Base-by-base conservation (phyloP, 2,329 filamentous ascomycete genomes). In the Shiraia sp. region DNA sequence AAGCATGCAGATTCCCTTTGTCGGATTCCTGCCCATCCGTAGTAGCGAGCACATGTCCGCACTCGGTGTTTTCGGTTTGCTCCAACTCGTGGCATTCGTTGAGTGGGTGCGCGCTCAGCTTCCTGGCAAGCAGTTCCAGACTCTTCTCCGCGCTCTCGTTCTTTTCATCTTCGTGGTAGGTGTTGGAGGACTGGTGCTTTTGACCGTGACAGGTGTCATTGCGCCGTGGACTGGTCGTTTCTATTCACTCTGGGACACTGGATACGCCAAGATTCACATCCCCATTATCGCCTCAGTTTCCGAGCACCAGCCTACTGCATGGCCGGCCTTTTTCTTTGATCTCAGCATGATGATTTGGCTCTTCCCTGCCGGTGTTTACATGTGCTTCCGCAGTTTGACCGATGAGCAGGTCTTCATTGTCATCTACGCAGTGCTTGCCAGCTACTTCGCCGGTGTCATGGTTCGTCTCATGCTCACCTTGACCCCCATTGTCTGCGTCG, bases 271-370 rank as follows among this genome's bases (percentile, higher is more conserved):
- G 79, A 95, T 97, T 52, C 93, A 99, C 66, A 99, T 99, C 66
- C 93, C 93, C 48, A 99, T 99, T 67, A 99, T 99, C 69, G 93
- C 93, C 3, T 99, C 93, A n/a, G 93, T 99, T 32, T 99, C 93
- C 1, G 93, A 99, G 75, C 93, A 99, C 76, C 93, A 99, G 75
- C 93, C 93, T 40, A 99, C 93, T 26, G 93, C 93, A 30, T 99
- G 93, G 93, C 93, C 93, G 2, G 90, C 95, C 12, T 99, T 96
- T 80, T 99, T 99, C 78, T 99, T 99, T 71, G 93, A 99, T 64
- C 79, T 99, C 59, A 96, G 95, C 77, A 85, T 99, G 77, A 81
- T 99, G 63, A 96, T 99, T 74, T 99, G 93, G 93, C 83, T 99
- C 37, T 97, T 99, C 83, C 93, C 93, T 3, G 95, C 93, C 10